A percentile compares a stretch with the other conserved stretches of the same genome.
These are phyloP conservation scores for Aspergillus egyptiacus DNA, from an alignment of 495 filamentous ascomycete species.

Conservation along the genomic window DNA sequence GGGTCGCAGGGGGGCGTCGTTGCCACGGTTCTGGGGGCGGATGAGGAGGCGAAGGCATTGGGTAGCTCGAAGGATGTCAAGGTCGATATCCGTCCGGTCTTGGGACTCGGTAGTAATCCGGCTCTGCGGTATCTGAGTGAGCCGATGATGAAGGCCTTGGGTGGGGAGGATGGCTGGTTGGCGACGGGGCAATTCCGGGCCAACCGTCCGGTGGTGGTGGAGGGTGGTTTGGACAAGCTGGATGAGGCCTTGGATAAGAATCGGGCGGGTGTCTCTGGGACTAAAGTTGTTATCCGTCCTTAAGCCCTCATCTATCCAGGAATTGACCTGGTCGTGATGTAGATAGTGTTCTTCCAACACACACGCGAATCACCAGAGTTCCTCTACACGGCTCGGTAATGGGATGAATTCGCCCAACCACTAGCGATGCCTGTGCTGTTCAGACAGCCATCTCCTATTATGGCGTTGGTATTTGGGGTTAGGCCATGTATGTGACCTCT, in stretches of 20 bases:
- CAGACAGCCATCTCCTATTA: too few relatives aligned
- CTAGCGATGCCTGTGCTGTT: too few relatives aligned
- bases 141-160: constrained; percentile 15
- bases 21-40: constrained; percentile 5
- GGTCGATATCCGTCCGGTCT: constrained; percentile 14
- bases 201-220: constrained; percentile 16
- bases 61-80: constrained; percentile 12
- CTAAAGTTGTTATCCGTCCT: constrained; percentile 19
- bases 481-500: too few relatives aligned
- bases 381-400: too few relatives aligned
- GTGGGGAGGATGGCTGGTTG: constrained; percentile 18
- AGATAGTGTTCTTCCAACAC: too few relatives aligned
- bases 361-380: too few relatives aligned
- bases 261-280: constrained; percentile 19
- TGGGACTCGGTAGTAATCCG: constrained; percentile 16
- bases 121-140: constrained; percentile 18
- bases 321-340: too few relatives aligned
- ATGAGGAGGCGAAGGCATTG: constrained; percentile 11
- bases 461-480: too few relatives aligned
- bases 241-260: constrained; percentile 20
- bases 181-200: constrained; percentile 15
- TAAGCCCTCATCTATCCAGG: too few relatives aligned
- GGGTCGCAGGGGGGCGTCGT: constrained; percentile 3
- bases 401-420: too few relatives aligned
- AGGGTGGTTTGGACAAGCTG: constrained; percentile 15